Base-by-base conservation (phyloP, 2,329 filamentous ascomycete species). In the Fusarium agapanthi region DNA sequence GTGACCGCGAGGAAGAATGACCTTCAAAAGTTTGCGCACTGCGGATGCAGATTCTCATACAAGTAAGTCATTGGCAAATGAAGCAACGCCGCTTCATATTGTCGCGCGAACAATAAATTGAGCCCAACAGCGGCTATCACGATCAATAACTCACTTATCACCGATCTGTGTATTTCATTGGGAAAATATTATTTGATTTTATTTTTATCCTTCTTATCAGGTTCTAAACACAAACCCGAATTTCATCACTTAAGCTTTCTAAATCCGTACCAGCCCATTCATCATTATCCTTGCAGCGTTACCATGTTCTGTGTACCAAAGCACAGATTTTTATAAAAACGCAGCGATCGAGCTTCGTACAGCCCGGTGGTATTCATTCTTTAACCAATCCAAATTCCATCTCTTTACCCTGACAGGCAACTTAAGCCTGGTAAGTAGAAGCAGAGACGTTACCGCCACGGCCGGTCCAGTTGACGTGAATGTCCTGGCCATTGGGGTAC, bases 391-490 rank as follows among this genome's bases (percentile, higher is more conserved):
- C 50, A 55, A 35, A 57, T 72, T 58, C 61, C 62, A 67, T 60
- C 67, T 61, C 65, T 73, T 67, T 45, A 38, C 35, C 26, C 18
- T 16, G 20, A 34, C 43, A 41, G 65, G 26, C 41, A 32, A 6
- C 64, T 89, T 97, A 98, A 88, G 94, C 96, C 86, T 95, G 93
- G 90, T 99, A 99, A 78, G 95, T 98, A 58, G 95, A 97, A 80
- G 96, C 96, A 78, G 95, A 97, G 76, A 99, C 93, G 83, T 98
- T 96, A 81, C 96, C 96, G 82, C 96, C 96, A 83, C 96, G 93
- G 80, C 96, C 96, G 78, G 96, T 99, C 96, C 96, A 99, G 93
- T 99, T 99, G 85, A 98, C 95, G 90, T 99, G 96, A 82, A 95
- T 96, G 84, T 98, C 91, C 87, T 95, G 87, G 84, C 92, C 94